A percentile compares a stretch with the other conserved stretches of the same genome.
Evolutionary conservation across 2,329 filamentous ascomycete genomes (phyloP).

Genomic region (Trichoderma koningiopsis): DNA sequence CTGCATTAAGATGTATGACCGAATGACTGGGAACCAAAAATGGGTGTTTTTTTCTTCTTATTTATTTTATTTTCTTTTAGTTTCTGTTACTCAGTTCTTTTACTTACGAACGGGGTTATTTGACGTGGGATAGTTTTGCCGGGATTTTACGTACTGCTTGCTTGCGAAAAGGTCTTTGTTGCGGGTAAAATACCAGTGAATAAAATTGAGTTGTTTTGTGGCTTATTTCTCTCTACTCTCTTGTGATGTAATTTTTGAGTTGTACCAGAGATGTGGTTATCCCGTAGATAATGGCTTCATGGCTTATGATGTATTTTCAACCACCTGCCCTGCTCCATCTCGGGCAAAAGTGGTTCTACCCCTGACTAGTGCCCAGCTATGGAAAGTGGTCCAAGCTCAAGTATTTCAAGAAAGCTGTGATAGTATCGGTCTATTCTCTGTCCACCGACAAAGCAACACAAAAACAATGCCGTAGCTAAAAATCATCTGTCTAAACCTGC

Average conservation of each 20-base stretch:
- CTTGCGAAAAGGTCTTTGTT: background rate
- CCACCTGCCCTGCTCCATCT: background rate
- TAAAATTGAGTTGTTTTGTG: background rate
- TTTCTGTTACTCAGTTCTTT: background rate
- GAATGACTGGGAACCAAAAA: background rate
- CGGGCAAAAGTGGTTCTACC: conserved; percentile 14
- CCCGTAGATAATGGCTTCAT: background rate
- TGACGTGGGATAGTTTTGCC: background rate
- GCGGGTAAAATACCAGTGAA: background rate
- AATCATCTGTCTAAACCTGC: background rate
- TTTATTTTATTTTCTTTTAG: background rate
- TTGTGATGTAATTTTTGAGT: background rate
- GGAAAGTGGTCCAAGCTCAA: background rate
- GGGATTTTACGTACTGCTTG: background rate
- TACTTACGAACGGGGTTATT: background rate
- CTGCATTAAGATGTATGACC: conserved; percentile 2
- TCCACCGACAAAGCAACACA: background rate
- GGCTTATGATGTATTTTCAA: background rate
- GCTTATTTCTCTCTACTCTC: background rate
- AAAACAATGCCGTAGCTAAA: background rate
- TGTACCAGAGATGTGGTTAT: background rate
- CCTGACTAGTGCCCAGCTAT: conserved; percentile 4
- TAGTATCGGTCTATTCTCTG: background rate
- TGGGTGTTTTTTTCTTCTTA: background rate
- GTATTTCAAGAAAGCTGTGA: background rate